These are phyloP conservation scores for Acacia confusa DNA, from an alignment of 306 rosid species.

Conservation along the genomic window DNA sequence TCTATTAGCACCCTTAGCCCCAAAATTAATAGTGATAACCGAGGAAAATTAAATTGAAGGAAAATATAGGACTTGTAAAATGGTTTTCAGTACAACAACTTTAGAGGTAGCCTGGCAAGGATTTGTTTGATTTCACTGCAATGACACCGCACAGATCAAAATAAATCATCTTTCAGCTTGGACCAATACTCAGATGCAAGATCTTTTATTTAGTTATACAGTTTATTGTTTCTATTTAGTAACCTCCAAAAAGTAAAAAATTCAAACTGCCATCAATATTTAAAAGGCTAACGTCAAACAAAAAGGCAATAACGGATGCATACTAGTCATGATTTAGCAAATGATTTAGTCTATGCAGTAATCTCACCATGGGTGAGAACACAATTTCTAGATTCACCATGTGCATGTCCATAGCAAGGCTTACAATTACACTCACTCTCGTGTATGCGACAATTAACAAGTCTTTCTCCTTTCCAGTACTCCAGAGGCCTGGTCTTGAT, in stretches of 20 bases:
- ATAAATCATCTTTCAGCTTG: background rate
- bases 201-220: background rate
- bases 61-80: too few species aligned
- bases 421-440: slow-evolving; percentile 50
- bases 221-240: background rate
- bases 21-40: too few species aligned
- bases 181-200: background rate
- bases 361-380: background rate
- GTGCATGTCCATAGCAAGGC: background rate
- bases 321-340: slow-evolving; percentile 5
- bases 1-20: too few species aligned
- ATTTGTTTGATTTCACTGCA: background rate
- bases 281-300: background rate
- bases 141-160: background rate
- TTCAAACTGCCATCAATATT: background rate
- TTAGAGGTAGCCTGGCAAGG: background rate
- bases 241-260: background rate
- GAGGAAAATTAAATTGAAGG: too few species aligned
- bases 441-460: slow-evolving; percentile 73
- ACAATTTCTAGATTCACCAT: background rate
- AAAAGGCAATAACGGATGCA: background rate
- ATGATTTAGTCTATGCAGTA: background rate
- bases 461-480: slow-evolving; percentile 87
- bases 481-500: slow-evolving; percentile 81
- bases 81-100: background rate